Conservation (phyloP, 2,329 filamentous ascomycete genomes). For the Colletotrichum salicis region DNA sequence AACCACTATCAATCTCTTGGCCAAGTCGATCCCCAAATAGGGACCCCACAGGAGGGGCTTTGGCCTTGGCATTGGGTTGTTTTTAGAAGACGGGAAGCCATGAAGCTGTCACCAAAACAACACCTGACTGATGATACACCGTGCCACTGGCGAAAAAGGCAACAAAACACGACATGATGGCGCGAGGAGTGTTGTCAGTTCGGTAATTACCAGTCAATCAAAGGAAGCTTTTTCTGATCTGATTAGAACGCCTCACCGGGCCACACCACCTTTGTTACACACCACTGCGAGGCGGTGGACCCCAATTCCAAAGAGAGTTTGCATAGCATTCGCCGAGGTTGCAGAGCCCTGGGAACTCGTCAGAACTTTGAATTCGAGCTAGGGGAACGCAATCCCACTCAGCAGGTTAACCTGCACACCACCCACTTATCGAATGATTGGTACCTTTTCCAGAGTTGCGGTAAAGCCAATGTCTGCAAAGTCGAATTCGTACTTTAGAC, state of each 20-base stretch:
- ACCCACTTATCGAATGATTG: neutral
- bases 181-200: neutral
- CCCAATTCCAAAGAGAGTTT: constrained; percentile 11
- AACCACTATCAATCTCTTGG: constrained; percentile 22
- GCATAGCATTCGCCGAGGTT: neutral
- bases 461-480: constrained; percentile 13
- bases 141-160: neutral
- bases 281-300: neutral
- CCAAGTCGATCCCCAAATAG: neutral
- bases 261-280: neutral
- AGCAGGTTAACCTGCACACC: neutral
- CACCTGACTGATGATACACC: neutral
- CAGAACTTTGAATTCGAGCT: neutral
- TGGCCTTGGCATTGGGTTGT: constrained; percentile 17
- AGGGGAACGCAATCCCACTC: neutral
- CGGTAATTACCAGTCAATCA: neutral
- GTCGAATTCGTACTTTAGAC: neutral
- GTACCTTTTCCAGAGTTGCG: neutral
- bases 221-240: neutral
- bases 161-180: neutral
- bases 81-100: constrained; percentile 9
- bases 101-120: constrained; percentile 5
- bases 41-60: neutral
- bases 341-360: neutral
- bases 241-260: neutral